phyloP scores from a whole-genome alignment of 176 grass and related monocot species.

The Luzula sylvatica region DNA sequence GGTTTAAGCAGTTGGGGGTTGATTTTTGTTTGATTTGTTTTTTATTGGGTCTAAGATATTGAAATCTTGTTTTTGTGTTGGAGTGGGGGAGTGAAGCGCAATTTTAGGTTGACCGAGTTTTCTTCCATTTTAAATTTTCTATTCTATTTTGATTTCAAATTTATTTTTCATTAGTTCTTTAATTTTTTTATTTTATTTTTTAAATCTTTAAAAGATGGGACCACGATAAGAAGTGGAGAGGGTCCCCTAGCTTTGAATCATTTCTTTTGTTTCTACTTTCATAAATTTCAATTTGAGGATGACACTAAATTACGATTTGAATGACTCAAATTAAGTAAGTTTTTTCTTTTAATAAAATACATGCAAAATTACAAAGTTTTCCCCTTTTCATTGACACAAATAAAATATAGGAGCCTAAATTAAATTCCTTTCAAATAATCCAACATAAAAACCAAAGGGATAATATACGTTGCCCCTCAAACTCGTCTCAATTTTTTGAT shows the following conservation, averaged over 20 bases:
- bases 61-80: background rate
- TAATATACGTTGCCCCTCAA: too few relatives aligned
- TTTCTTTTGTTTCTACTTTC: background rate
- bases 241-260: background rate
- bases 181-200: background rate
- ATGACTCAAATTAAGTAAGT: too few relatives aligned
- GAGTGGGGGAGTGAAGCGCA: background rate
- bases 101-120: constrained; percentile 1
- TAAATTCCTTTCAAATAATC: too few relatives aligned
- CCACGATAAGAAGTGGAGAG: background rate
- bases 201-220: background rate
- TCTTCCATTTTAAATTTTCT: too few relatives aligned
- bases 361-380: too few relatives aligned
- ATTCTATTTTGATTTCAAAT: background rate
- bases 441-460: too few relatives aligned
- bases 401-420: too few relatives aligned
- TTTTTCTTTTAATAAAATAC: too few relatives aligned
- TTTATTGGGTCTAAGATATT: constrained; percentile 1
- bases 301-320: too few relatives aligned
- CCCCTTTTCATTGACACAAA: too few relatives aligned
- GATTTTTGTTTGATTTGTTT: background rate
- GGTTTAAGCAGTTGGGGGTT: background rate
- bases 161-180: background rate
- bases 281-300: too few relatives aligned
- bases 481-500: too few relatives aligned